A percentile compares a stretch with the other conserved stretches of the same genome.
phyloP scores from a whole-genome alignment of 2,329 filamentous ascomycete species.

The Fusarium mangiferae region DNA sequence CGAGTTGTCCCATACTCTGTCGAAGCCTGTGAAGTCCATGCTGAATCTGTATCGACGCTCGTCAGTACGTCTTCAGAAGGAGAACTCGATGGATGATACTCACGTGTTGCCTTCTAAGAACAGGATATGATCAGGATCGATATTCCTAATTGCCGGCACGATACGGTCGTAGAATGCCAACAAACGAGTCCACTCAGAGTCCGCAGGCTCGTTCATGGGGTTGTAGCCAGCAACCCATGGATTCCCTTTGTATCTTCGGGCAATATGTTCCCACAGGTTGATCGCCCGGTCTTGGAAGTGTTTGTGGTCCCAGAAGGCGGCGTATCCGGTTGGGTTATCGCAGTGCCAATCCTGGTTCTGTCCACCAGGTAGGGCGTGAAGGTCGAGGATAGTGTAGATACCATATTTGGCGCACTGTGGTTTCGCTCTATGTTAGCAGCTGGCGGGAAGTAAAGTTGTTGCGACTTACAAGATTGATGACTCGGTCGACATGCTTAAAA shows the following conservation, averaged over 20 bases:
- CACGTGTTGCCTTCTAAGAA: slow-evolving; percentile 61
- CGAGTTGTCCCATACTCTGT: slow-evolving; percentile 54
- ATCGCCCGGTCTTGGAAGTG: slow-evolving; percentile 57
- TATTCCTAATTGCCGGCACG: slow-evolving; percentile 50
- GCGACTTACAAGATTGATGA: slow-evolving; percentile 52
- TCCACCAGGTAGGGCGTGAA: slow-evolving; percentile 57
- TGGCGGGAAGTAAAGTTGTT: rapidly evolving
- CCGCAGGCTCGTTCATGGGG: slow-evolving; percentile 47
- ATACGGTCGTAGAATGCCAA: slow-evolving; percentile 53
- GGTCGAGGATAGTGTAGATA: slow-evolving; percentile 58
- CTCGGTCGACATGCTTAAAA: slow-evolving; percentile 61
- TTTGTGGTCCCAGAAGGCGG: slow-evolving; percentile 58
- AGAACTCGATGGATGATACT: not conserved
- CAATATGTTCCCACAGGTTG: slow-evolving; percentile 56
- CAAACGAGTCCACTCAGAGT: slow-evolving; percentile 48
- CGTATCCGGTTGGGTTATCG: slow-evolving; percentile 51
- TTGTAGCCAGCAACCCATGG: slow-evolving; percentile 55
- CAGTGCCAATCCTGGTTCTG: slow-evolving; percentile 61
- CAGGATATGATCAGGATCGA: slow-evolving; percentile 59
- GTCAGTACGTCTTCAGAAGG: not conserved
- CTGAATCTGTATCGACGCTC: slow-evolving; percentile 30
- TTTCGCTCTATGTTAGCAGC: not conserved
- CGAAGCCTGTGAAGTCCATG: slow-evolving; percentile 45
- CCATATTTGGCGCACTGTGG: slow-evolving; percentile 50
- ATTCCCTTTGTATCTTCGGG: slow-evolving; percentile 54